Base-by-base conservation (phyloP, 1,284 basidiomycete genomes). In the Ustilago loliicola region DNA sequence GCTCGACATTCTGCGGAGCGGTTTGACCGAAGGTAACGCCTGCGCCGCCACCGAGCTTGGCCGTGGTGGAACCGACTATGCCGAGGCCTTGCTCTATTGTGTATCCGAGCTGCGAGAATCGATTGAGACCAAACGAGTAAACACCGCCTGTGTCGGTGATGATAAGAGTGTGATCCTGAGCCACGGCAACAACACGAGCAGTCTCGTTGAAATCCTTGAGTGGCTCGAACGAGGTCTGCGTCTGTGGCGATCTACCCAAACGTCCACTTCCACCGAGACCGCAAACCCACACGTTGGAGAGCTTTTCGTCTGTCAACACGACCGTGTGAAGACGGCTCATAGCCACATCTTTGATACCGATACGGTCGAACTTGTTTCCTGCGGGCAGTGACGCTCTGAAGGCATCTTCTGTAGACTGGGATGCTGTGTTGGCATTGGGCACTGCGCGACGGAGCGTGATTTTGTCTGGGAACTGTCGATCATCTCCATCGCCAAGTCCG, bases 161-260 rank as follows among this genome's bases (percentile, higher is more conserved):
- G 0, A 92, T 93, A 23, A 98, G 90, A 0, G 96, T 96, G 85
- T 99, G 97, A 82, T 99, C 96, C 83, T 95, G 95, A 2, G 93
- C 96, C 1, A 96, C 89, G 0, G 95, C 94, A 51, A 98, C 90
- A 4, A 55, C 55, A 2, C 53, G 60, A 3, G 90, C 88, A 1
- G 89, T 85, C 59, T 90, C 88, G 45, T 90, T 86, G 13, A 89
- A 89, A 66, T 91, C 91, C 1, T 90, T 87, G 17, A 95, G 87
- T 0, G 91, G 91, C 25, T 93, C 88, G 23, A 90, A 87, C 3
- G 88, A 88, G 76, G 93, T 93, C 83, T 96, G 94, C 4, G 93
- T 94, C 80, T 95, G 92, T 38, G 93, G 90, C 5, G 90, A 89
- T 13, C 90, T 89, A 0, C 95, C 95, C 1, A 96, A 89, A 19